Conservation (phyloP, 148 eudicot genomes). For the Drosera capensis region DNA sequence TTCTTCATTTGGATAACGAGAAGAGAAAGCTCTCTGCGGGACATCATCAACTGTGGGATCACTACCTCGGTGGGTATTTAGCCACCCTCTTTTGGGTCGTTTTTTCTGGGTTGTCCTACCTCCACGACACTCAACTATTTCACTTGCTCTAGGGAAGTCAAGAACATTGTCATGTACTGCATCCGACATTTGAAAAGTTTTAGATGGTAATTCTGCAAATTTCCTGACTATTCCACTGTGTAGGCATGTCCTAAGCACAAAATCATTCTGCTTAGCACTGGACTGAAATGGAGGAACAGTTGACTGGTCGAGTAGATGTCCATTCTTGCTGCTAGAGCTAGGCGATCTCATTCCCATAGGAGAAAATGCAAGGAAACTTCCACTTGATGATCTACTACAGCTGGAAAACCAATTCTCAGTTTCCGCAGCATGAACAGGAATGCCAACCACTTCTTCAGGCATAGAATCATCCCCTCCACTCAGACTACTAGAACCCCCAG, state of each 20-base stretch:
- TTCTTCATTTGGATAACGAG: neutral
- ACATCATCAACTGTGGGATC: neutral
- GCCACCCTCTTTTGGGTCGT: neutral
- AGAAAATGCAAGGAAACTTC: conserved; percentile 8
- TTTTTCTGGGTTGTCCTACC: neutral
- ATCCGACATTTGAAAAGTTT: conserved; percentile 4
- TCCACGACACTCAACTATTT: neutral
- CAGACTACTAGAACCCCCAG: conserved; percentile 8
- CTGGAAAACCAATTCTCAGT: conserved; percentile 6
- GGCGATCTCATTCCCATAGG: conserved; percentile 15
- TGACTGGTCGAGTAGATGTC: conserved; percentile 8
- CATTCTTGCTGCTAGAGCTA: conserved; percentile 13
- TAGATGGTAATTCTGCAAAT: conserved; percentile 8
- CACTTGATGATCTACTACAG: conserved; percentile 3
- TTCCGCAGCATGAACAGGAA: conserved; percentile 6
- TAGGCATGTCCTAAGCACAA: conserved; percentile 9
- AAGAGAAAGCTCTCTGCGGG: neutral
- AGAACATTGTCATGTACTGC: conserved; percentile 5
- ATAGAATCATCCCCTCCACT: conserved; percentile 11
- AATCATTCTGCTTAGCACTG: conserved; percentile 7
- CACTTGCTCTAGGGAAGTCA: conserved; percentile 4
- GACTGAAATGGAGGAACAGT: conserved; percentile 10
- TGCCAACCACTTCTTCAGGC: conserved; percentile 12
- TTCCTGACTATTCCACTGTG: conserved; percentile 9
- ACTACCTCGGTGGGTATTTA: neutral